Conservation (phyloP, 225 moss, liverwort and hornwort genomes). For the Pseudisothecium myosuroides region DNA sequence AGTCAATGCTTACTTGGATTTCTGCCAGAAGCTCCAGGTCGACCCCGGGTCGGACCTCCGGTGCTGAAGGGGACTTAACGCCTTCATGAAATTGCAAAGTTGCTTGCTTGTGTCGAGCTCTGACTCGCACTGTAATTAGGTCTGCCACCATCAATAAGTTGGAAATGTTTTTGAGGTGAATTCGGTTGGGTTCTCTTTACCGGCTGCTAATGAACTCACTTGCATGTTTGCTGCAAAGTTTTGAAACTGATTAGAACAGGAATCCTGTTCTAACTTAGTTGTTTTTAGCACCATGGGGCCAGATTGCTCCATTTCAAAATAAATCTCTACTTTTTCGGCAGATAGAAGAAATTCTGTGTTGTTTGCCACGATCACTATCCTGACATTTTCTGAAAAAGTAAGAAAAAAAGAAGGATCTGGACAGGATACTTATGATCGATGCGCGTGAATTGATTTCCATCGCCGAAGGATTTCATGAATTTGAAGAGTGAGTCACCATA, state of each 20-base stretch:
- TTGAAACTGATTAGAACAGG: too few species aligned
- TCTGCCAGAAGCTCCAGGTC: constrained; percentile 14
- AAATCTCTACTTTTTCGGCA: neutral
- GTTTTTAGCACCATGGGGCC: neutral
- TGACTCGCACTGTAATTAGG: neutral
- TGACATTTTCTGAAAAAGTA: neutral
- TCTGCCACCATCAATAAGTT: neutral
- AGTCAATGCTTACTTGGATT: constrained; percentile 1
- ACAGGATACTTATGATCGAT: neutral
- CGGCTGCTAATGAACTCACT: neutral
- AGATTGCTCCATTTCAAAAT: neutral
- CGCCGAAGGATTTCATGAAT: neutral
- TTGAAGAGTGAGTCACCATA: neutral
- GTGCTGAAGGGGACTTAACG: neutral
- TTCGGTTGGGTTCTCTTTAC: neutral
- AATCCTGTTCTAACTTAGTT: neutral
- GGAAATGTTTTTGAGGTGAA: neutral
- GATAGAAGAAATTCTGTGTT: too few species aligned
- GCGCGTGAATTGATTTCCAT: neutral
- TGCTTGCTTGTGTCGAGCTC: neutral
- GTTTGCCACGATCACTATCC: too few species aligned
- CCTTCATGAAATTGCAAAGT: neutral
- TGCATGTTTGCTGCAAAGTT: neutral
- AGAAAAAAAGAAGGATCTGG: too few species aligned
- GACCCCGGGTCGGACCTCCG: constrained; percentile 23